Conservation (phyloP, 1,139 yeast genomes). For the Candida pseudoviswanathii region DNA sequence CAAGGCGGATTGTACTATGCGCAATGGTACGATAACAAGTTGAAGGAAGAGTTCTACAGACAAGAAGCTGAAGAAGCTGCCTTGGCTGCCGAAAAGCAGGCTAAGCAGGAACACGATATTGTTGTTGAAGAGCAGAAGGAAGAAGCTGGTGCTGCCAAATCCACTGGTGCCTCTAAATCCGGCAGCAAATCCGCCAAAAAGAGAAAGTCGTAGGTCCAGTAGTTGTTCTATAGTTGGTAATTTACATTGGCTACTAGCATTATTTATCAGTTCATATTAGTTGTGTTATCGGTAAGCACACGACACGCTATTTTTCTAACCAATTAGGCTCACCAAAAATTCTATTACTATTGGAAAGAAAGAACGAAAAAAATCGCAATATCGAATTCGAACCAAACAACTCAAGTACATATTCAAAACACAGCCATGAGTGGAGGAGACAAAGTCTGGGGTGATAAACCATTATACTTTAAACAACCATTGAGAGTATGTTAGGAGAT, state of each 20-base stretch:
- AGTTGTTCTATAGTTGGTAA: not conserved
- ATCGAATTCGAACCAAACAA: slow-evolving; percentile 3
- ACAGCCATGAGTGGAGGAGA: slow-evolving; percentile 25
- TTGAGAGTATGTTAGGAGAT: slow-evolving; percentile 63
- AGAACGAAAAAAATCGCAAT: slow-evolving; percentile 1
- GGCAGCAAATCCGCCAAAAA: slow-evolving; percentile 21
- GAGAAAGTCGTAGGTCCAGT: slow-evolving; percentile 14
- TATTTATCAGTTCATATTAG: too few relatives aligned
- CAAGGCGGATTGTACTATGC: slow-evolving; percentile 94
- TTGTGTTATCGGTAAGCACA: not conserved
- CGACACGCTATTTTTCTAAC: slow-evolving; percentile 8
- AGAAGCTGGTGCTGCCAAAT: slow-evolving; percentile 17
- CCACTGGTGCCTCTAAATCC: slow-evolving; percentile 19
- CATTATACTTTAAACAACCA: slow-evolving; percentile 63
- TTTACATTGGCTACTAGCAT: too few relatives aligned
- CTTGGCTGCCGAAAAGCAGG: slow-evolving; percentile 21
- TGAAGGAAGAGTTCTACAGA: slow-evolving; percentile 53
- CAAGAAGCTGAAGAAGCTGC: slow-evolving; percentile 40
- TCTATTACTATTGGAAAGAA: not conserved
- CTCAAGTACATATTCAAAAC: slow-evolving; percentile 2
- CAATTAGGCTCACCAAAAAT: slow-evolving; percentile 16
- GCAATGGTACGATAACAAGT: slow-evolving; percentile 65
- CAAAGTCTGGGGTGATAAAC: slow-evolving; percentile 57
- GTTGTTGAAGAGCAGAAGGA: slow-evolving; percentile 12
- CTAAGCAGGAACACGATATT: slow-evolving; percentile 21